These are phyloP conservation scores for Euphorbia lathyris DNA, from an alignment of 345 rosid species.

Conservation along the genomic window DNA sequence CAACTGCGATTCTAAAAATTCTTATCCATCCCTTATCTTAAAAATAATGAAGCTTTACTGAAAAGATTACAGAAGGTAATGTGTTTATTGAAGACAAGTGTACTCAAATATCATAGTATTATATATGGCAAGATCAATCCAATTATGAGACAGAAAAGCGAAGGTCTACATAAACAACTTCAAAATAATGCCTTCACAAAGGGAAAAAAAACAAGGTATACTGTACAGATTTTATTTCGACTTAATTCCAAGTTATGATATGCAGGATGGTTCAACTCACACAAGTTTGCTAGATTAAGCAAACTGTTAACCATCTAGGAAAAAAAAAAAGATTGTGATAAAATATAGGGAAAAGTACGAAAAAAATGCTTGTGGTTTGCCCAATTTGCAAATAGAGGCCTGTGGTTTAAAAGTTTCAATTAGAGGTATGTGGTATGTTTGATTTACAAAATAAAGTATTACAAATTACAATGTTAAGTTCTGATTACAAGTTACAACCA, in stretches of 20 bases:
- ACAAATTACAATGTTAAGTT: too few species aligned
- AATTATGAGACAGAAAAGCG: background rate
- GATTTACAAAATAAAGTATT: too few species aligned
- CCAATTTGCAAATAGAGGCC: too few species aligned
- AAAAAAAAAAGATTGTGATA: background rate
- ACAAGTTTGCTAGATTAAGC: background rate
- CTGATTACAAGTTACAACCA: too few species aligned
- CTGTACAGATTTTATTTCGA: background rate
- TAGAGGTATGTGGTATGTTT: too few species aligned
- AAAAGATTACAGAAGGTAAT: background rate
- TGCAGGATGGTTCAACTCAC: background rate
- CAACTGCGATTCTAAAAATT: background rate
- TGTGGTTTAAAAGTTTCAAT: too few species aligned
- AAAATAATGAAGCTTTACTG: background rate
- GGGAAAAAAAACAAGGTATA: background rate
- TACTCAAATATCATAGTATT: background rate
- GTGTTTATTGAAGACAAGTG: background rate
- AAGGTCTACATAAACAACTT: background rate
- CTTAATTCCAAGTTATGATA: background rate
- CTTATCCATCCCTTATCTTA: background rate
- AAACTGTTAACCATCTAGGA: background rate
- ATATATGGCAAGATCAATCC: too few species aligned
- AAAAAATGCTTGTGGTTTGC: too few species aligned
- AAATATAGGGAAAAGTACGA: too few species aligned
- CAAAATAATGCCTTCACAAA: background rate